Conservation (phyloP, 306 rosid species). For the Luffa acutangula region DNA sequence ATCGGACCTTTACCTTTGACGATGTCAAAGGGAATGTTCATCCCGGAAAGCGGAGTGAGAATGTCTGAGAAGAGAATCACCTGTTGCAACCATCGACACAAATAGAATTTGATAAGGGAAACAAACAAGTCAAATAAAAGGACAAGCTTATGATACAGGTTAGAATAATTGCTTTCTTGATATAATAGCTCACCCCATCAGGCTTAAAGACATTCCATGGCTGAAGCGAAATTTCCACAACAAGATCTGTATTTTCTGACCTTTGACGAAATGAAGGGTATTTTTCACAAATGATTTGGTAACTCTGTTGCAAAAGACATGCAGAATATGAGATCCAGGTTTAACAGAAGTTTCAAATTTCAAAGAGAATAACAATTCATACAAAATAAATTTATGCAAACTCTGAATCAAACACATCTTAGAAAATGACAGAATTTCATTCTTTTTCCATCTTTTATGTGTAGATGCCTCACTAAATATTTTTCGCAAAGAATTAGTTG, state of each 20-base stretch:
- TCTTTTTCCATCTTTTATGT: not conserved
- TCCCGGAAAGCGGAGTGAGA: conserved; percentile 94
- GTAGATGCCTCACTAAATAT: not conserved
- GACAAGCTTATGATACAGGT: not conserved
- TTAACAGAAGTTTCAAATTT: not conserved
- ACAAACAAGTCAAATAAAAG: not conserved
- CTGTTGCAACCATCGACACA: conserved; percentile 28
- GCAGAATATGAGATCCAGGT: conserved; percentile 14
- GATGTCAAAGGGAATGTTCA: conserved; percentile 96
- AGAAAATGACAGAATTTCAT: not conserved
- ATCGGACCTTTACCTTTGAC: conserved; percentile 97
- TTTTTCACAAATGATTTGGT: conserved; percentile 78
- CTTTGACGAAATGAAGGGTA: conserved; percentile 93
- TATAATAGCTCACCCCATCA: conserved; percentile 61
- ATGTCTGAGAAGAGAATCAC: conserved; percentile 94
- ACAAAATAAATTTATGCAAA: not conserved
- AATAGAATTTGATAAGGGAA: conserved; percentile 6
- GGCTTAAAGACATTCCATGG: conserved; percentile 97
- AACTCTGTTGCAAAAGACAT: conserved; percentile 46
- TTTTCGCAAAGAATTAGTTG: not conserved
- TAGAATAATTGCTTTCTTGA: not conserved
- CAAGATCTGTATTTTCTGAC: conserved; percentile 91
- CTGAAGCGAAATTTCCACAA: conserved; percentile 84
- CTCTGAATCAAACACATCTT: not conserved
- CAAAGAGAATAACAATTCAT: not conserved